Evolutionary conservation across 2,329 filamentous ascomycete genomes (phyloP), one percentile per base, ranked within the genome.

Genomic region (Dendryphion nanum): DNA sequence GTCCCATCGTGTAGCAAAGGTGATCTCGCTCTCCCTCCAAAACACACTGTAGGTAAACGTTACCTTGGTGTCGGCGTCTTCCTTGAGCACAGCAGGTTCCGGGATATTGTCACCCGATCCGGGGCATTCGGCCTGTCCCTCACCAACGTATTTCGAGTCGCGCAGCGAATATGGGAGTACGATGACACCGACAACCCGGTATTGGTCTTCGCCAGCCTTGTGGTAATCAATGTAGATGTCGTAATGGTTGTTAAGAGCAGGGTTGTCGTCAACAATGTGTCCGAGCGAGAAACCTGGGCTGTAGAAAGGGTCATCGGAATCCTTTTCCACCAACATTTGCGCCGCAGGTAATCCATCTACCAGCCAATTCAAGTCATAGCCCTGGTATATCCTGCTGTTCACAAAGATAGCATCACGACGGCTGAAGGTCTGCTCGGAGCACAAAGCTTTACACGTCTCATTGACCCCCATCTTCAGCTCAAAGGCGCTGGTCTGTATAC

Each of bases 1-100:
- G 75, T 98, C 93, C 93, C 93, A 98, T 48, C 93, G 81, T 10
- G 93, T 98, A 18, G 93, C 93, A 84, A 95, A 98, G 1, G 86
- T 87, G 1, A 90, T 97, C 1, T 77, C 61, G 1, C 89, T 96
- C 50, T 82, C 80, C 40, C 77, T 79, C 93, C 93, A 98, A 67
- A 84, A 86, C 12, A 97, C 88, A 50, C 86, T 89, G 71, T 98
- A 98, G 4, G 89, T 95, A 72, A 88, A 98, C 2, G 82, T 79
- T 16, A 96, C 87, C 15, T 77, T 70, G 15, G 78, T 89, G 12
- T 78, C 75, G 2, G 73, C 74, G 4, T 77, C 72, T 53, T 85
- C 81, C 31, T 74, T 74, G 13, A 98, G 73, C 5, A 80, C 63
- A n/a, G 95, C 66, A 0, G 79, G 73, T 8, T 8, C 23, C 23